Evolutionary conservation across 208 protist species (phyloP), one percentile per base, ranked within the genome.

Genomic region (Leishmania guyanensis): DNA sequence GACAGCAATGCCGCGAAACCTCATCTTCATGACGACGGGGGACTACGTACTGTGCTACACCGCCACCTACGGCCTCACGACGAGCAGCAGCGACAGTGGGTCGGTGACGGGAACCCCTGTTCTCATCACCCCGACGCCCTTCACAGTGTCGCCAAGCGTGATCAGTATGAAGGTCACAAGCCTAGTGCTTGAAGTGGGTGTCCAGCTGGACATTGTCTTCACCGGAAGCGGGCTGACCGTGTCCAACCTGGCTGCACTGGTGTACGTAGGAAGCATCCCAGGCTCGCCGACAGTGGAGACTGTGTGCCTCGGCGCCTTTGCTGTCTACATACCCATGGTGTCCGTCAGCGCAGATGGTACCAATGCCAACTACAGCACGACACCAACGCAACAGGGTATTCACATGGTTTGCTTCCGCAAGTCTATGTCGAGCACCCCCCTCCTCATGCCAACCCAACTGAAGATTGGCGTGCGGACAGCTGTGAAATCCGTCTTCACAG

Each of bases 11-110:
- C 68, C 78, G 58, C 85, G 85, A 50, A 78, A 69, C 29, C 46
- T 96, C 46, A 65, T 79, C 43, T 96, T 96, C 79, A 80, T 46
- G 12, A 39, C 56, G 43, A 75, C 92, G 2, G 87, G 86, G 14
- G 26, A 71, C n/a, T 98, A 96, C 80, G 92, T 96, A 51, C 80
- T 96, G 33, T 96, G 95, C 86, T 96, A 93, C 87, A 76, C 83
- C 65, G 73, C 92, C 3, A 79, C 87, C 58, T 74, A 80, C 80
- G 64, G 72, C 65, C 43, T 66, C 36, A 79, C 85, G 43, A 79
- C 82, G 17, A 77, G 46, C 17, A 71, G 68, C 71, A 43, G 20
- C n/a, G 58, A 43, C 74, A 48, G 26, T 5, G 62, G 9, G 29
- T 58, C 53, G 0, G 76, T 76, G n/a, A 85, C 68, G 17, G 80